Evolutionary conservation across 306 rosid genomes (phyloP).

Genomic region (Vigna unguiculata): DNA sequence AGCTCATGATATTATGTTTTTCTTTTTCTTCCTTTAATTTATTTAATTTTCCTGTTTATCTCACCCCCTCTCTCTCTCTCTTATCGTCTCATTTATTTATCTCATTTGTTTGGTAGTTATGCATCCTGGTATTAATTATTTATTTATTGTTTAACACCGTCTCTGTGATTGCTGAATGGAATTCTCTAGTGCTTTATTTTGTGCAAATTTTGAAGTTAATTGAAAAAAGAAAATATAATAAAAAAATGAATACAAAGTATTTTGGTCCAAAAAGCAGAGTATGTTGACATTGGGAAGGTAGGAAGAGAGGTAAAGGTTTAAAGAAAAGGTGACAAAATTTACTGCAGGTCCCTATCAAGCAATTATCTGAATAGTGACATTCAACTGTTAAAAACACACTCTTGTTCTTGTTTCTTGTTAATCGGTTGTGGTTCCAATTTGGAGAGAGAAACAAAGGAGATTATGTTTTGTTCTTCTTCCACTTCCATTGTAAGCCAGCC

Average conservation of each 20-base stretch:
- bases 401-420: neutral
- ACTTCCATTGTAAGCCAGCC: neutral
- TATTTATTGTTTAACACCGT: neutral
- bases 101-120: constrained; percentile 42
- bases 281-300: neutral
- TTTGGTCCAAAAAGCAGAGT: neutral
- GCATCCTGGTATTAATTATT: constrained; percentile 3
- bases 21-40: neutral
- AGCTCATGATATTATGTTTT: constrained; percentile 4
- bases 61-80: constrained; percentile 24
- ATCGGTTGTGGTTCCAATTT: constrained; percentile 19
- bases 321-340: constrained; percentile 19
- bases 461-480: neutral
- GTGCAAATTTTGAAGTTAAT: neutral
- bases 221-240: too few relatives aligned
- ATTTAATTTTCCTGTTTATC: neutral
- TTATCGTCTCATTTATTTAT: constrained; percentile 44
- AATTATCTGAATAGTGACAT: constrained; percentile 43
- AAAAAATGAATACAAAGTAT: too few relatives aligned
- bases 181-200: neutral
- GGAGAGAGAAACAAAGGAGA: constrained; percentile 15
- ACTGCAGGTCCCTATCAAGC: constrained; percentile 23
- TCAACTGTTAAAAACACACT: constrained; percentile 23
- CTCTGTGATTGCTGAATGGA: constrained; percentile 26
- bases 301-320: neutral